Evolutionary conservation across 2,329 filamentous ascomycete genomes (phyloP).

Genomic region (Paraphaeosphaeria minitans): DNA sequence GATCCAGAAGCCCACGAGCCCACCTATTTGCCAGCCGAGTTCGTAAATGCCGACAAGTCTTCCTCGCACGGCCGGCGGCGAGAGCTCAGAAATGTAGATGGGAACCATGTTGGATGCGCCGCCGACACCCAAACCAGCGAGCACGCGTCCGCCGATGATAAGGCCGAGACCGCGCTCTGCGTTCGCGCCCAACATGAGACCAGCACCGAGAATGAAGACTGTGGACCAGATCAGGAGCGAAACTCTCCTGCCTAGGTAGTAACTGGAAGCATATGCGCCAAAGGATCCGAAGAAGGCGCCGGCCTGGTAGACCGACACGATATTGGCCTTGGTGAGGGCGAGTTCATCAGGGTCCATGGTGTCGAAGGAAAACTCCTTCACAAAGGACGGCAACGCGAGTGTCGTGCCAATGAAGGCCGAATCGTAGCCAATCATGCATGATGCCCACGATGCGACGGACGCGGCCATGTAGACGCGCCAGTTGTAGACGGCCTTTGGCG

Average conservation of each 20-base stretch:
- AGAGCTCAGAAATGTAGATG: slow-evolving; percentile 64
- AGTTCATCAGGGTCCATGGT: slow-evolving; percentile 55
- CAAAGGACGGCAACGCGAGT: slow-evolving; percentile 71
- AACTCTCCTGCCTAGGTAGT: slow-evolving; percentile 70
- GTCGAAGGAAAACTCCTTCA: slow-evolving; percentile 68
- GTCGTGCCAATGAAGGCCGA: slow-evolving; percentile 79
- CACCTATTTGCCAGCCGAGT: slow-evolving; percentile 56
- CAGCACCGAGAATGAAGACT: slow-evolving; percentile 71
- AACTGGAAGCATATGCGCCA: slow-evolving; percentile 62
- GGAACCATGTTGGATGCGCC: slow-evolving; percentile 62
- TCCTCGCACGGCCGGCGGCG: slow-evolving; percentile 63
- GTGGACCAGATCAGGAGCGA: slow-evolving; percentile 65
- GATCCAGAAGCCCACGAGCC: slow-evolving; percentile 41
- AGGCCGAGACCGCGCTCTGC: slow-evolving; percentile 57
- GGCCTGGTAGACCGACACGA: slow-evolving; percentile 81
- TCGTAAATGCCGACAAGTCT: slow-evolving; percentile 58
- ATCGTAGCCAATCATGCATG: slow-evolving; percentile 68
- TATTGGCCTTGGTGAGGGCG: slow-evolving; percentile 71
- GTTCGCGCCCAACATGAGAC: slow-evolving; percentile 68
- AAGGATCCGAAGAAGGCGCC: slow-evolving; percentile 79
- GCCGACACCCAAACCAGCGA: slow-evolving; percentile 63
- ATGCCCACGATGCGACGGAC: slow-evolving; percentile 60
- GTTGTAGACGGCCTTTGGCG: slow-evolving; percentile 64
- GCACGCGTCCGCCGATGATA: slow-evolving; percentile 62
- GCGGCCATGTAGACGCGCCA: slow-evolving; percentile 63